Evolutionary conservation across 2,329 filamentous ascomycete genomes (phyloP).

Genomic region (Phialemoniopsis sp.): DNA sequence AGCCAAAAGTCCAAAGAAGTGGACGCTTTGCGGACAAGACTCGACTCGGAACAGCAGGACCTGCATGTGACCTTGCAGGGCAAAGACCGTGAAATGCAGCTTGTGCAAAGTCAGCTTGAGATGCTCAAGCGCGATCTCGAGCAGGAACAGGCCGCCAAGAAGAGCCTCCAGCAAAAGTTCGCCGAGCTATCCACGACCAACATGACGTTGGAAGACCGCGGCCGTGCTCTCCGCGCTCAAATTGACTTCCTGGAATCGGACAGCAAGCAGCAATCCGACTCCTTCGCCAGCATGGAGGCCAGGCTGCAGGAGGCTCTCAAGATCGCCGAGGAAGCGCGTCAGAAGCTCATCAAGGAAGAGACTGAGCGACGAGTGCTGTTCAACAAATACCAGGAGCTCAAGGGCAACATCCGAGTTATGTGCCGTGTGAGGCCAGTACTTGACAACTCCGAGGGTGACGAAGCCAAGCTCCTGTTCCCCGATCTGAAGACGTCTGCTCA

Average conservation of each 20-base stretch:
- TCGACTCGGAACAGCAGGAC: conserved; percentile 48
- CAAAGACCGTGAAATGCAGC: conserved; percentile 52
- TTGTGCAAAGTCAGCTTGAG: conserved; percentile 40
- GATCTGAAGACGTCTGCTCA: conserved; percentile 83
- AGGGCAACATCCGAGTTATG: conserved; percentile 98
- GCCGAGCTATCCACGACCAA: conserved; percentile 57
- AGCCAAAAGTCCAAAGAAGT: conserved; percentile 56
- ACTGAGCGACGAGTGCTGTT: conserved; percentile 86
- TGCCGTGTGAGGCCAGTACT: conserved; percentile 83
- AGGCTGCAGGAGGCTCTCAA: conserved; percentile 74
- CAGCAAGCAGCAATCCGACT: conserved; percentile 81
- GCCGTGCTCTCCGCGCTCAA: conserved; percentile 72
- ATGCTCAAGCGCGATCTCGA: conserved; percentile 46
- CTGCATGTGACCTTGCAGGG: conserved; percentile 40
- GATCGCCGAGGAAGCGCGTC: conserved; percentile 64
- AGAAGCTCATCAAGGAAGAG: conserved; percentile 88
- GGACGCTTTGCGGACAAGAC: conserved; percentile 54
- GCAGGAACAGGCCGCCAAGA: conserved; percentile 61
- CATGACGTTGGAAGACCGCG: conserved; percentile 67
- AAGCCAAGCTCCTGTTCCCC: conserved; percentile 75
- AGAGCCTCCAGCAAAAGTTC: conserved; percentile 45
- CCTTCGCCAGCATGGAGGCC: conserved; percentile 77
- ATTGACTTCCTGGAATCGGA: conserved; percentile 89
- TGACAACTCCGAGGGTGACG: conserved; percentile 52
- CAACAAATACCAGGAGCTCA: conserved; percentile 96